Percentiles rank a stretch among this genome's conserved stretches.
Conservation (phyloP, 108 stramenopile genomes). For the Discostella pseudostelligera region DNA sequence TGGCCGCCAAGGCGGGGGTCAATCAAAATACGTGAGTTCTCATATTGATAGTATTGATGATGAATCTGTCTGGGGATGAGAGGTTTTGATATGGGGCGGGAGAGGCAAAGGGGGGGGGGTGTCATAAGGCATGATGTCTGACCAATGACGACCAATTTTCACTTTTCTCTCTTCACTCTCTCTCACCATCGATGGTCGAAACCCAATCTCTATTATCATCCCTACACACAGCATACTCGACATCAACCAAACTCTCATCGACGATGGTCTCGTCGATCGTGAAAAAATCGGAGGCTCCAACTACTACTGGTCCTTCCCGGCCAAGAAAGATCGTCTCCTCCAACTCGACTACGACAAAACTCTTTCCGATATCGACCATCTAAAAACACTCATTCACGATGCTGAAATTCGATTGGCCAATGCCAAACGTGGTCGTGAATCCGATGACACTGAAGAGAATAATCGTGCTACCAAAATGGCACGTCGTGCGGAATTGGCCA, state of each 20-base stretch:
- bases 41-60: not conserved
- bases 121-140: too few species aligned
- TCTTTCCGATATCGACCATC: conserved; percentile 51
- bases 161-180: not conserved
- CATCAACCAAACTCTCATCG: conserved; percentile 73
- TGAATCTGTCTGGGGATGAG: too few species aligned
- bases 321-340: conserved; percentile 71
- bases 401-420: conserved; percentile 69
- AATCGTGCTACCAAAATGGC: conserved; percentile 68
- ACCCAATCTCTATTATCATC: not conserved
- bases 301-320: conserved; percentile 91
- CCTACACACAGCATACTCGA: conserved; percentile 55
- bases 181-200: conserved; percentile 4
- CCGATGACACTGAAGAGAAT: conserved; percentile 12
- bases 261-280: conserved; percentile 84
- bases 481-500: conserved; percentile 49
- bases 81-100: not conserved
- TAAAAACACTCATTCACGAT: conserved; percentile 46
- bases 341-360: conserved; percentile 65
- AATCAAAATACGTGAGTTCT: conserved; percentile 69
- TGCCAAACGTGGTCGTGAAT: conserved; percentile 84
- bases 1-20: conserved; percentile 85
- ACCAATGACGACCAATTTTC: not conserved
- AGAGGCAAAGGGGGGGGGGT: not conserved
- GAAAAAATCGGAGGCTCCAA: conserved; percentile 93